phyloP scores from a whole-genome alignment of 2,329 filamentous ascomycete genomes.

The Aspergillus carbonarius region DNA sequence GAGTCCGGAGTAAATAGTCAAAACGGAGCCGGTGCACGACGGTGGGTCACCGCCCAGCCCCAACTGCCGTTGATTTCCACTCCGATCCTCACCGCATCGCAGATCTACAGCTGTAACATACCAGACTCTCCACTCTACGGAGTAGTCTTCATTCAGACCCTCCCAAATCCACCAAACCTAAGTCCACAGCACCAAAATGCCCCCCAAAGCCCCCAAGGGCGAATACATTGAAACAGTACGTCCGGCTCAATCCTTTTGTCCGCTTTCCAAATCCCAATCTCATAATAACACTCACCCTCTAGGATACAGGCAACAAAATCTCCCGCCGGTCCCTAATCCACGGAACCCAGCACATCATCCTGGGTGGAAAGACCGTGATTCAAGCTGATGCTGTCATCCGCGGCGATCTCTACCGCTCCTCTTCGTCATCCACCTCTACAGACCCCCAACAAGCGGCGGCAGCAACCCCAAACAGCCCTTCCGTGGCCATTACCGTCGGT shows the following conservation, averaged over 20 bases:
- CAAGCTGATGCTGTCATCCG: constrained; percentile 93
- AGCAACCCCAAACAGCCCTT: constrained; percentile 31
- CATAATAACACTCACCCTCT: constrained; percentile 9
- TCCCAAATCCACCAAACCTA: not conserved
- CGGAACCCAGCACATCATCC: constrained; percentile 95
- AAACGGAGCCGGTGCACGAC: too few relatives aligned
- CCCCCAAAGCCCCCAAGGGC: constrained; percentile 74
- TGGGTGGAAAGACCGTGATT: constrained; percentile 93
- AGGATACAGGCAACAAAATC: constrained; percentile 99
- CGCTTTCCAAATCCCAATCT: constrained; percentile 1
- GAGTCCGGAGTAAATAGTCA: too few relatives aligned
- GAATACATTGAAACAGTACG: constrained; percentile 96
- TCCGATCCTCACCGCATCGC: not conserved
- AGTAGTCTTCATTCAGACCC: not conserved
- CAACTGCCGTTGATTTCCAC: too few relatives aligned
- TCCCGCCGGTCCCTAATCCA: constrained; percentile 87
- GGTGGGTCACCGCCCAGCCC: too few relatives aligned
- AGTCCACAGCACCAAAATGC: constrained; percentile 52
- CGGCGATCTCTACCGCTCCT: constrained; percentile 72
- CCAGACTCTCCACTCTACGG: too few relatives aligned
- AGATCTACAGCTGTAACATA: not conserved
- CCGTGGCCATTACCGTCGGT: constrained; percentile 74
- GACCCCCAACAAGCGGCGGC: constrained; percentile 27
- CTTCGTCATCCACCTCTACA: constrained; percentile 26
- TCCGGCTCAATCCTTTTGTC: not conserved